Conservation (phyloP, 208 protist genomes). For the Leishmania gerbilli region DNA sequence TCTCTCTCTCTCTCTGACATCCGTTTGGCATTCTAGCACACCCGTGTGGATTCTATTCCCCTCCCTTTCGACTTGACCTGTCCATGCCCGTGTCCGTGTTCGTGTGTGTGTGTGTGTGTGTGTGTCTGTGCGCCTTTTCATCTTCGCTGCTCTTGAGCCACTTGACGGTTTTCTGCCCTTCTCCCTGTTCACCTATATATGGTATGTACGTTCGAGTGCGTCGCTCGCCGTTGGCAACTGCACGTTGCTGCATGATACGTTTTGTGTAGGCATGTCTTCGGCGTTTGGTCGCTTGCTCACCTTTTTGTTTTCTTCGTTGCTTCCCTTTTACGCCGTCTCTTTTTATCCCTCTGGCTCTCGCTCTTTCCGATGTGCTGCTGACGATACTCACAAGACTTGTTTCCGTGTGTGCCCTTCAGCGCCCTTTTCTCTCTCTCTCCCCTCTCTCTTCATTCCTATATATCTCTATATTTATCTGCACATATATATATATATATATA, state of each 20-base stretch:
- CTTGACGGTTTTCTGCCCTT: not conserved
- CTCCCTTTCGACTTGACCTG: not conserved
- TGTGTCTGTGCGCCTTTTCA: not conserved
- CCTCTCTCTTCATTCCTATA: not conserved
- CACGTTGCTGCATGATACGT: not conserved
- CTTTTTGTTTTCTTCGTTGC: not conserved
- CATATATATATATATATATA: not conserved
- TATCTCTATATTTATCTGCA: not conserved
- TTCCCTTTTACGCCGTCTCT: not conserved
- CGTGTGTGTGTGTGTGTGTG: not conserved
- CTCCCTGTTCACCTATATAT: not conserved
- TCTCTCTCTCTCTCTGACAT: not conserved
- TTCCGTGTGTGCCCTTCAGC: not conserved
- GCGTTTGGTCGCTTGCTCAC: not conserved
- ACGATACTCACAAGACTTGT: not conserved
- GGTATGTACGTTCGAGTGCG: not conserved
- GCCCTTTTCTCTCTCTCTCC: not conserved
- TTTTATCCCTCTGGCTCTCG: not conserved
- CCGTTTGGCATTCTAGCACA: not conserved
- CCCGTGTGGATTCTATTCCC: not conserved
- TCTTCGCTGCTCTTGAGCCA: too few relatives aligned
- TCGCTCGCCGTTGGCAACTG: not conserved
- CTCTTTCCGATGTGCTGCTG: not conserved
- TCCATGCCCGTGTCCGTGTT: not conserved
- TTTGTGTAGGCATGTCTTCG: not conserved